Evolutionary conservation across 2,329 filamentous ascomycete species (phyloP).

Genomic region (Proliferodiscus dingleyae): DNA sequence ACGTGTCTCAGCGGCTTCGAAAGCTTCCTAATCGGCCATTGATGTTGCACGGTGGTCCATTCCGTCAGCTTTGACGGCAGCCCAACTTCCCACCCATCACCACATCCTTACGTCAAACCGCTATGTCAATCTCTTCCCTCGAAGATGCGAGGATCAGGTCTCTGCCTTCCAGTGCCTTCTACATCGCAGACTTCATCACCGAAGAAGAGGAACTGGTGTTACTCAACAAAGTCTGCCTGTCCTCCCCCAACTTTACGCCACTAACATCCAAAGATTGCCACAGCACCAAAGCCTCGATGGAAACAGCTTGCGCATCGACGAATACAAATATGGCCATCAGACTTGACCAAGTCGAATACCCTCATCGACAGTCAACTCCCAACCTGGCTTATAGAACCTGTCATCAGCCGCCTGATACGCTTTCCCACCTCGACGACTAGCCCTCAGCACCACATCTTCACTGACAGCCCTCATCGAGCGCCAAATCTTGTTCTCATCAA

Average conservation of each 20-base stretch:
- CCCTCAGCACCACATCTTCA: constrained; percentile 44
- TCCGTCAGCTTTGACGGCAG: too few species aligned
- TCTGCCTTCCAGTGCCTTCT: constrained; percentile 67
- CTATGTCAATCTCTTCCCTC: constrained; percentile 30
- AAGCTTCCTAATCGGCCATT: too few species aligned
- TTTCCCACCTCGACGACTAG: constrained; percentile 36
- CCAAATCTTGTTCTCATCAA: constrained; percentile 95
- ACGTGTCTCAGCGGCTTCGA: too few species aligned
- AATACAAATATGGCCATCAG: constrained; percentile 84
- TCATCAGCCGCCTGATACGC: constrained; percentile 58
- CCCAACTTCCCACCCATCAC: not conserved
- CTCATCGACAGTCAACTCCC: constrained; percentile 73
- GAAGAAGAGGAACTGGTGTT: constrained; percentile 67
- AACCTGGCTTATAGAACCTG: constrained; percentile 65
- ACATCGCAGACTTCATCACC: constrained; percentile 81
- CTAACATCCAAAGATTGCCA: constrained; percentile 40
- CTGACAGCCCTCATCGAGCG: constrained; percentile 62
- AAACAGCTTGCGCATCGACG: constrained; percentile 82
- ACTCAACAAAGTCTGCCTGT: constrained; percentile 57
- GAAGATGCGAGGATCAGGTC: constrained; percentile 46
- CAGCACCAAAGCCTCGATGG: constrained; percentile 73
- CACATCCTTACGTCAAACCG: not conserved
- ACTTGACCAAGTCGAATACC: constrained; percentile 68
- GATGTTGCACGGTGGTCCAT: too few species aligned
- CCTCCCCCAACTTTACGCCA: not conserved